A percentile compares a stretch with the other conserved stretches of the same genome.
These are phyloP conservation scores for Rhizopogon sp. DNA, from an alignment of 768 basidiomycete species.

Conservation along the genomic window DNA sequence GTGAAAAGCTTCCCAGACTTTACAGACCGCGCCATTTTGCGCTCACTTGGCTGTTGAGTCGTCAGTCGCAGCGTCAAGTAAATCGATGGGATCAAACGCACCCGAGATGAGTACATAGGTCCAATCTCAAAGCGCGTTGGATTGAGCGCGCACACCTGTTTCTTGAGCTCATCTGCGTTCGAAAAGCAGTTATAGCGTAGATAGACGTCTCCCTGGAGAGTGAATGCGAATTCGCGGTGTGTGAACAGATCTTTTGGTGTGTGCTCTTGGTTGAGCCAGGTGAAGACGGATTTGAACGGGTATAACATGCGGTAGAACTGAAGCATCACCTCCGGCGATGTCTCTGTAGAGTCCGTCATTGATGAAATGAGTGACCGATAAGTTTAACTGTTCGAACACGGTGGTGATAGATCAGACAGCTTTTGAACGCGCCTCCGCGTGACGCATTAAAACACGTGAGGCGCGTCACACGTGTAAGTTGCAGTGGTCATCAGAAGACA, in stretches of 20 bases:
- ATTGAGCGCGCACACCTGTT: constrained; percentile 76
- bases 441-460: constrained; percentile 11
- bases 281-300: constrained; percentile 90
- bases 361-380: background rate
- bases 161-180: constrained; percentile 85
- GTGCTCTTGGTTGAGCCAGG: constrained; percentile 93
- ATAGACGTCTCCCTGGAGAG: constrained; percentile 86
- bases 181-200: constrained; percentile 92
- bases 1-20: constrained; percentile 37
- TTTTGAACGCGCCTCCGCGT: constrained; percentile 5
- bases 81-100: constrained; percentile 34
- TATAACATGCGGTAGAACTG: constrained; percentile 88
- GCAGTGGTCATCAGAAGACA: background rate
- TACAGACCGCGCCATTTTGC: constrained; percentile 69
- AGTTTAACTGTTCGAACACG: background rate
- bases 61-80: background rate
- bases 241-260: constrained; percentile 77
- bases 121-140: constrained; percentile 97
- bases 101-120: constrained; percentile 83
- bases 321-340: constrained; percentile 61
- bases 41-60: constrained; percentile 71
- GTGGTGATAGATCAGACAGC: constrained; percentile 7
- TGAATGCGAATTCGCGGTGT: constrained; percentile 95
- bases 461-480: constrained; percentile 12
- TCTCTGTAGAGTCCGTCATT: constrained; percentile 13